Conservation (phyloP, 2,329 filamentous ascomycete species). For the Pyricularia grisea region DNA sequence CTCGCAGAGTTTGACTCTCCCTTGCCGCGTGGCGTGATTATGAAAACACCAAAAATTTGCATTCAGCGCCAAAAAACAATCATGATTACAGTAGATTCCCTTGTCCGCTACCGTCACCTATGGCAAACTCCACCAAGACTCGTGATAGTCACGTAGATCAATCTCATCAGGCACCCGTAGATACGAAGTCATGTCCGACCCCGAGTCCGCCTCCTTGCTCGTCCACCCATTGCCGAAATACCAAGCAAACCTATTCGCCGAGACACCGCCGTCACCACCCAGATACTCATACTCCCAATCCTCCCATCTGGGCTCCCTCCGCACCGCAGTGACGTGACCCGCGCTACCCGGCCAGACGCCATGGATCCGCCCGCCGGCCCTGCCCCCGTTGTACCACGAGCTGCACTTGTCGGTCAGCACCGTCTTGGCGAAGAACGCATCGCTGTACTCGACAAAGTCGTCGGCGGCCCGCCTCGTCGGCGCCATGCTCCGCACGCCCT, state of each 20-base stretch:
- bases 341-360: slow-evolving; percentile 11
- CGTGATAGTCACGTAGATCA: not conserved
- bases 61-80: not conserved
- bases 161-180: not conserved
- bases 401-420: slow-evolving; percentile 9
- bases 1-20: no score
- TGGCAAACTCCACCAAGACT: not conserved
- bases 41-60: not conserved
- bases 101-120: not conserved
- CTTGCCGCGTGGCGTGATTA: not conserved
- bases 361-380: slow-evolving; percentile 2
- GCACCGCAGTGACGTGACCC: slow-evolving; percentile 6
- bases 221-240: not conserved
- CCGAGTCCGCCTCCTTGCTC: not conserved
- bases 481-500: slow-evolving; percentile 9
- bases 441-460: slow-evolving; percentile 11
- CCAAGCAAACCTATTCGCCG: not conserved
- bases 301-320: slow-evolving; percentile 6
- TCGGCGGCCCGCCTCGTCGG: slow-evolving; percentile 9
- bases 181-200: not conserved
- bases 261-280: not conserved
- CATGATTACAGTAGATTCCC: no score
- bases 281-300: slow-evolving; percentile 10
- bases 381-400: slow-evolving; percentile 12
- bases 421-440: slow-evolving; percentile 8